phyloP scores from a whole-genome alignment of 1,139 yeast species.

The Wickerhamomyces sp. region DNA sequence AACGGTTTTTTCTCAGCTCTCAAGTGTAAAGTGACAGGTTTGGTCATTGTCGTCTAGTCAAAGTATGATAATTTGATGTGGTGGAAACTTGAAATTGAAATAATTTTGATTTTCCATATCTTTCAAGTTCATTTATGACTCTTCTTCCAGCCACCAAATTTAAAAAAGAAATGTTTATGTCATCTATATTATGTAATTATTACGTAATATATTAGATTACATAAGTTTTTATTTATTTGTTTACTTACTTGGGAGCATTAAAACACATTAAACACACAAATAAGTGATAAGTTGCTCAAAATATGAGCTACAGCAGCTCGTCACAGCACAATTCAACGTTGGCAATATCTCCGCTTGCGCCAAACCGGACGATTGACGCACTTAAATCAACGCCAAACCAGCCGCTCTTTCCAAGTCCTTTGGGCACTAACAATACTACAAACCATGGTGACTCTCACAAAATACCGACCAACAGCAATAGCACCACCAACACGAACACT shows the following conservation, averaged over 20 bases:
- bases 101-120: no score
- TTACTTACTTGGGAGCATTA: background rate
- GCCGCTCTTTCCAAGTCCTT: slow-evolving; percentile 24
- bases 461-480: slow-evolving; percentile 3
- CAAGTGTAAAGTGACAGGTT: slow-evolving; percentile 58
- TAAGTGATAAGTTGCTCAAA: no score
- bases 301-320: slow-evolving; percentile 28
- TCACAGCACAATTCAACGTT: slow-evolving; percentile 28
- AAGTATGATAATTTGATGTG: background rate
- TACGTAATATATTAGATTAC: background rate
- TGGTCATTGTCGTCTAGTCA: slow-evolving; percentile 7
- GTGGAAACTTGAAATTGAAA: background rate
- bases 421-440: slow-evolving; percentile 12
- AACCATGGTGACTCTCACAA: slow-evolving; percentile 5
- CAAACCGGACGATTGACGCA: slow-evolving; percentile 23
- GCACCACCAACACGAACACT: background rate
- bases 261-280: no score
- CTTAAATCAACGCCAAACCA: slow-evolving; percentile 24
- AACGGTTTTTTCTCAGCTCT: slow-evolving; percentile 97
- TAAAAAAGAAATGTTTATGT: no score
- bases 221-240: background rate
- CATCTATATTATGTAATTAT: background rate
- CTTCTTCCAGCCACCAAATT: no score
- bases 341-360: slow-evolving; percentile 27
- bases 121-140: background rate